These are phyloP conservation scores for Monilinia laxa DNA, from an alignment of 2,329 filamentous ascomycete genomes.

Conservation along the genomic window DNA sequence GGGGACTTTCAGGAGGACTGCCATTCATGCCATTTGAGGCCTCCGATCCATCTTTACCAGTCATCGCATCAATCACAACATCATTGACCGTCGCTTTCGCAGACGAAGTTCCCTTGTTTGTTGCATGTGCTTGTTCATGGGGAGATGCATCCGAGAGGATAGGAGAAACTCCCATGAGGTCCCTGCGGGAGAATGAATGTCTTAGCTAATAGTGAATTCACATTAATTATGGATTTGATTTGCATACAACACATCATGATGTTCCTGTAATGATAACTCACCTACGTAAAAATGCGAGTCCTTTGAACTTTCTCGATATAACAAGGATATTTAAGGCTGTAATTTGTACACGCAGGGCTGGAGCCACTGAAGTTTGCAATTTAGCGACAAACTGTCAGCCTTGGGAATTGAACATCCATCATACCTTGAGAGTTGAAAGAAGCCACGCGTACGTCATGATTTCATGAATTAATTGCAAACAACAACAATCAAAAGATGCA, in stretches of 20 bases:
- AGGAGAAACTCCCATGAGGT: constrained; percentile 32
- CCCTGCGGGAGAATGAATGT: constrained; percentile 10
- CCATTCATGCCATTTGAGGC: constrained; percentile 21
- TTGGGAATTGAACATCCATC: constrained; percentile 18
- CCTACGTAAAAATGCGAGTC: neutral
- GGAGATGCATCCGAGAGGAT: constrained; percentile 22
- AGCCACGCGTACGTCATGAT: constrained; percentile 29
- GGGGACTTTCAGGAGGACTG: constrained; percentile 2
- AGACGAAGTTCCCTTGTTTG: constrained; percentile 25
- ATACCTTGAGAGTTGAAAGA: constrained; percentile 25
- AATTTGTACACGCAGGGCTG: constrained; percentile 18
- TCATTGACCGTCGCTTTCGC: constrained; percentile 30
- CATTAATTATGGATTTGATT: constrained; percentile 4
- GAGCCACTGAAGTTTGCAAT: constrained; percentile 13
- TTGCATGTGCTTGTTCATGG: constrained; percentile 29
- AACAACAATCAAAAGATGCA: constrained; percentile 29
- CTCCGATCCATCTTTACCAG: constrained; percentile 27
- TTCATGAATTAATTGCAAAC: constrained; percentile 20
- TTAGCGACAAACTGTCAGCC: constrained; percentile 24
- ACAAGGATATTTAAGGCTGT: constrained; percentile 20
- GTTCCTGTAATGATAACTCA: constrained; percentile 4
- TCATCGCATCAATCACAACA: constrained; percentile 34
- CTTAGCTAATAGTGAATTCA: constrained; percentile 2
- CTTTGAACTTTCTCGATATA: neutral
- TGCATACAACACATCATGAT: constrained; percentile 2